phyloP scores from a whole-genome alignment of 192 early-diverging fungal genomes.

The Linnemannia schmuckeri region DNA sequence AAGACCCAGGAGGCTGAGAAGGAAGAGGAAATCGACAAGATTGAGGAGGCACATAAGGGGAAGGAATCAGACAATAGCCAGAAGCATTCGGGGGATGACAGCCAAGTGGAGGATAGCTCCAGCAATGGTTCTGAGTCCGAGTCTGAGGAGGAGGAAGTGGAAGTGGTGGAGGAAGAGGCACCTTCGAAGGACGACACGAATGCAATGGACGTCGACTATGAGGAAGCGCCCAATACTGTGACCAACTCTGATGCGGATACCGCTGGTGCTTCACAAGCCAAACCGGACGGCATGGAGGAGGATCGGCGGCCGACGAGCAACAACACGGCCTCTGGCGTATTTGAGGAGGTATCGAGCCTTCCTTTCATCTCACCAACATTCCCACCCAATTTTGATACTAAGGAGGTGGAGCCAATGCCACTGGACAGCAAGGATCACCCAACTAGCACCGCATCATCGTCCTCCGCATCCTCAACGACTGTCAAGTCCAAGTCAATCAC shows the following conservation, averaged over 20 bases:
- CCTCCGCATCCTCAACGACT: background rate
- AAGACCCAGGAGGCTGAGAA: background rate
- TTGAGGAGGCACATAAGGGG: background rate
- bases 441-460: background rate
- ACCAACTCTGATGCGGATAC: background rate
- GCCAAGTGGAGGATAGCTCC: background rate
- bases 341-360: background rate
- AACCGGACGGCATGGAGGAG: background rate
- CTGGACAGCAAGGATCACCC: background rate
- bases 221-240: background rate
- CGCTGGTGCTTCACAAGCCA: background rate
- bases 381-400: background rate
- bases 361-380: slow-evolving; percentile 10
- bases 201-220: background rate
- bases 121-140: background rate
- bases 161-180: background rate
- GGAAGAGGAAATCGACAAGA: background rate
- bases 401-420: background rate
- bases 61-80: background rate
- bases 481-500: background rate
- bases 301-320: background rate
- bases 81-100: background rate
- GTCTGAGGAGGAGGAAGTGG: background rate
- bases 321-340: background rate
- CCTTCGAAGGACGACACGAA: background rate